A percentile compares a stretch with the other conserved stretches of the same genome.
Evolutionary conservation across 1,284 basidiomycete species (phyloP).

Genomic region (Gastroboletus turbinatus): DNA sequence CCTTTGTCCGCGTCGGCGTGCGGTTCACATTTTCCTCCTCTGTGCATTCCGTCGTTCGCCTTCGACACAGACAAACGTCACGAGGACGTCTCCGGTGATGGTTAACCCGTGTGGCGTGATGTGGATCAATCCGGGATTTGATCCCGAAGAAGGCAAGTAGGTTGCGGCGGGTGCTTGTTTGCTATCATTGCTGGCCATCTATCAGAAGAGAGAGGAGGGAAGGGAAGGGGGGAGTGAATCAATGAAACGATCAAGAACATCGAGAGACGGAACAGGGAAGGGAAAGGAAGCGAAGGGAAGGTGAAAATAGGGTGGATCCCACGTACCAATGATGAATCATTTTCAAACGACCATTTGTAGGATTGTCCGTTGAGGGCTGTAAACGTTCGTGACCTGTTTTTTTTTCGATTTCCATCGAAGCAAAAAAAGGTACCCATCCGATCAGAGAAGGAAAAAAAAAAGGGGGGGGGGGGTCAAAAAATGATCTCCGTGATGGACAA

Average conservation of each 20-base stretch:
- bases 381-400: constrained; percentile 31
- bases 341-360: constrained; percentile 37
- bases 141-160: constrained; percentile 23
- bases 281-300: neutral
- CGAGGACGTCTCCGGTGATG: constrained; percentile 32
- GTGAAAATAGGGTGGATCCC: neutral
- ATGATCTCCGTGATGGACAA: neutral
- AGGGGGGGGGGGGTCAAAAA: constrained; percentile 4
- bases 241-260: neutral
- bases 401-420: constrained; percentile 6
- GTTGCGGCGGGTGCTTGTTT: constrained; percentile 35
- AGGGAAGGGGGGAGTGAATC: neutral
- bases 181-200: constrained; percentile 36
- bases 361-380: constrained; percentile 36
- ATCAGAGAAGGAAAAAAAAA: neutral
- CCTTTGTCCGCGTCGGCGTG: neutral
- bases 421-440: neutral
- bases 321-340: constrained; percentile 33
- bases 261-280: neutral
- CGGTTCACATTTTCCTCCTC: constrained; percentile 17
- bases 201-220: neutral
- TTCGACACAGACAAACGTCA: constrained; percentile 36
- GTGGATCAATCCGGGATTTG: constrained; percentile 34
- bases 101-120: constrained; percentile 36
- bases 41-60: constrained; percentile 33